Evolutionary conservation across 2,329 filamentous ascomycete species (phyloP), one percentile per base, ranked within the genome.

Genomic region (Ceratocystiopsis sp.): DNA sequence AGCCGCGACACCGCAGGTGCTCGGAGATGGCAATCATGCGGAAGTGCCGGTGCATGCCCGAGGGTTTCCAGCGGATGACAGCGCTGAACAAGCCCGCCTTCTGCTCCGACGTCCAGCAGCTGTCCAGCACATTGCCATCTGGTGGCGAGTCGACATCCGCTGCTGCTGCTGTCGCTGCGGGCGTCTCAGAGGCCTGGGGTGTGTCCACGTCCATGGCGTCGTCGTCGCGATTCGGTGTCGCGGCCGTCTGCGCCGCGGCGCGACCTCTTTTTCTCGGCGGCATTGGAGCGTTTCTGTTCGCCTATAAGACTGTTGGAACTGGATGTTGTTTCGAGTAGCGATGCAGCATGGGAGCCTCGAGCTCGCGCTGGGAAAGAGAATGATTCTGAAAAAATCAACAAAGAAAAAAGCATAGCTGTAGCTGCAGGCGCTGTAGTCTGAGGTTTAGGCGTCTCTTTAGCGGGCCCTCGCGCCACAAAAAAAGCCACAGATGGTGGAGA

Each of bases 11-110:
- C 50, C 80, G 76, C 47, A 93, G 65, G 52, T 84, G 75, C 52
- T 87, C 78, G 38, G 80, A 80, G 46, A 95, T 84, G 10, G 84
- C 78, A 49, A 94, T 77, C 71, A 95, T 87, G 47, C 84, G 80
- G 57, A 94, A 93, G 60, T 94, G 85, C 58, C 89, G 93, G 64
- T 94, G 86, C 70, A 94, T 83, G 84, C 86, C 89, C 36, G 89
- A 89, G n/a, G 91, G 91, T 58, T 98, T 98, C 81, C 84, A 94
- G 56, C 79, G 74, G 50, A 96, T 87, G 51, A 96, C 80, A 42
- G 79, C 85, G 58, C 95, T 95, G 64, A 94, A 85, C 1, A 98
- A 69, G 36, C 85, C 87, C 1, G 84, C 86, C 51, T 93, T 81
- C 60, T 98, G 91, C 55, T 95, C 89, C 54, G 94, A 87, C 4